Evolutionary conservation across 106 monocot species (phyloP).

Genomic region (Acanthochlamys bracteata): DNA sequence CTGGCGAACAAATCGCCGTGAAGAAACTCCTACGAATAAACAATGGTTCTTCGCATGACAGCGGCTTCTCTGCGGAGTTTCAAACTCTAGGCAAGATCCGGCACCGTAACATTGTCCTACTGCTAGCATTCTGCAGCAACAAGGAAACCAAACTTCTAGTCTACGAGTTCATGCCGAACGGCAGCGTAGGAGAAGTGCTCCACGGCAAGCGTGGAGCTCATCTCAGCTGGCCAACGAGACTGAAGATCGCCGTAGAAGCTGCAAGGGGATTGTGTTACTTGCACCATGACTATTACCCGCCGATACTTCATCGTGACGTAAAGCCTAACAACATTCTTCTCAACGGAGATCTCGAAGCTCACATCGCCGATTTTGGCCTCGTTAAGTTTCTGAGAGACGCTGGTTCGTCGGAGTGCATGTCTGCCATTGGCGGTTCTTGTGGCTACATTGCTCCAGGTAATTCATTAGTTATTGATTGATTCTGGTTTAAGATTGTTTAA

Average conservation of each 20-base stretch:
- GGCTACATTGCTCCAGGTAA: constrained; percentile 72
- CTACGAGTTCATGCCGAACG: constrained; percentile 64
- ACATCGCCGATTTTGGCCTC: constrained; percentile 61
- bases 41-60: constrained; percentile 32
- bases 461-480: not conserved
- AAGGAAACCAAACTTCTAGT: constrained; percentile 49
- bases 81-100: constrained; percentile 51
- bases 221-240: constrained; percentile 32
- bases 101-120: constrained; percentile 53
- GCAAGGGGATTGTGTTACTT: constrained; percentile 56
- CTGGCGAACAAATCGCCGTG: constrained; percentile 42
- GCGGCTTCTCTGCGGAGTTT: constrained; percentile 50
- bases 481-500: no score
- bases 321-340: constrained; percentile 67
- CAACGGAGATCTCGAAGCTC: constrained; percentile 36
- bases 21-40: constrained; percentile 34
- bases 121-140: constrained; percentile 44
- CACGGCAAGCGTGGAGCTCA: constrained; percentile 39
- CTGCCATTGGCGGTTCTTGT: constrained; percentile 61
- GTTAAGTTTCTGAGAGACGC: constrained; percentile 50
- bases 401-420: constrained; percentile 58
- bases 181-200: constrained; percentile 51
- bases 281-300: constrained; percentile 51
- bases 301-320: constrained; percentile 54
- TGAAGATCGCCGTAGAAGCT: constrained; percentile 40